Evolutionary conservation across 257 asterid species (phyloP).

Genomic region (Hygrophila difformis): DNA sequence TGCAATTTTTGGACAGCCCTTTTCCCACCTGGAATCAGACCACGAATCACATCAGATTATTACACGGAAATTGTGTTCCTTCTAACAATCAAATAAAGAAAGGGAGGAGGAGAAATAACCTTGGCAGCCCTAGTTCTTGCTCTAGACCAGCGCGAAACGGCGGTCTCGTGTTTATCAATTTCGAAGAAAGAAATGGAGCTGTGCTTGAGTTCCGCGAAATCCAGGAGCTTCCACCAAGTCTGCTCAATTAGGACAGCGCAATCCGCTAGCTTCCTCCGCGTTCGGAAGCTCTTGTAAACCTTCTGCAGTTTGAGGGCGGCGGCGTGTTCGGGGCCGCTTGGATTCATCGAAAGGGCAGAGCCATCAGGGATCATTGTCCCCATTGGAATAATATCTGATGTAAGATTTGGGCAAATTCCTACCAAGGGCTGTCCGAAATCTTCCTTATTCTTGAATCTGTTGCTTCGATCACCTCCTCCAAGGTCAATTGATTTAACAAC

Average conservation of each 20-base stretch:
- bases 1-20: constrained; percentile 12
- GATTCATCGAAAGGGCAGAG: too few relatives aligned
- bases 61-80: too few relatives aligned
- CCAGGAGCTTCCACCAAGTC: constrained; percentile 1
- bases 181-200: too few relatives aligned
- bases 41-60: too few relatives aligned
- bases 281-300: background rate
- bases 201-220: constrained; percentile 2
- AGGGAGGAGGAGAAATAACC: background rate
- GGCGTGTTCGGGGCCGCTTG: too few relatives aligned
- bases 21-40: constrained; percentile 14
- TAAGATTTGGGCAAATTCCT: too few relatives aligned
- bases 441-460: too few relatives aligned
- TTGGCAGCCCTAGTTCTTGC: constrained; percentile 6
- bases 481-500: background rate
- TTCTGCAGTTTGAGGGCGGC: background rate
- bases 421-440: too few relatives aligned
- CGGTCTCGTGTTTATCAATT: background rate
- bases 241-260: background rate
- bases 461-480: background rate
- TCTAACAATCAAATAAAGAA: background rate
- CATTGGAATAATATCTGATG: too few relatives aligned
- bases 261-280: background rate
- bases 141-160: background rate
- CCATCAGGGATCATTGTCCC: too few relatives aligned